phyloP scores from a whole-genome alignment of 495 filamentous ascomycete species.

The Penicillium mononematosum region DNA sequence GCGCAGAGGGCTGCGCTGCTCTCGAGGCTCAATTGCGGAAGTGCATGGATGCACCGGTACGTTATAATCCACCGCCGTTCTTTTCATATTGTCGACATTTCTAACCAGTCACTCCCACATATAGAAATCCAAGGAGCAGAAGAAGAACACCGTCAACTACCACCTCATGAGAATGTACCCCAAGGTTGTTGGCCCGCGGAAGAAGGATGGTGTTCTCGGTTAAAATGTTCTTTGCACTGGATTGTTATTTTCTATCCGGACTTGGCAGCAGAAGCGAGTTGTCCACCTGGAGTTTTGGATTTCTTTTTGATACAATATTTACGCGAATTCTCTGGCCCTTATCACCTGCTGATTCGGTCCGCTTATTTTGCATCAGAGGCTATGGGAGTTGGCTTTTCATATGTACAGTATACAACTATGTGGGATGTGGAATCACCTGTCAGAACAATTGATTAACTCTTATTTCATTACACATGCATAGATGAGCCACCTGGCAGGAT shows the following conservation, averaged over 20 bases:
- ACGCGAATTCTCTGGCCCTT: not conserved
- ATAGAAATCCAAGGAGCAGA: slow-evolving; percentile 63
- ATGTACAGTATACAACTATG: slow-evolving; percentile 32
- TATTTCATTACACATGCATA: slow-evolving; percentile 4
- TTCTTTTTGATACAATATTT: slow-evolving; percentile 17
- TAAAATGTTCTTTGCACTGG: slow-evolving; percentile 25
- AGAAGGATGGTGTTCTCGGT: slow-evolving; percentile 57
- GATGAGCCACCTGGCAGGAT: too few relatives aligned
- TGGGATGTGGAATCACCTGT: slow-evolving; percentile 17
- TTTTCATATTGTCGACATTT: not conserved
- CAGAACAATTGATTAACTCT: slow-evolving; percentile 26
- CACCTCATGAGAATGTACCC: slow-evolving; percentile 85
- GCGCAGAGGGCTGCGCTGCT: slow-evolving; percentile 67
- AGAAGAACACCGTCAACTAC: slow-evolving; percentile 92
- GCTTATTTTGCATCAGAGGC: slow-evolving; percentile 11
- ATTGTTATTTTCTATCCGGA: not conserved
- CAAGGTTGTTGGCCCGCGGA: slow-evolving; percentile 68
- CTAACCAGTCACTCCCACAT: slow-evolving; percentile 17
- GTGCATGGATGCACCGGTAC: slow-evolving; percentile 91
- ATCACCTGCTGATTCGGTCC: not conserved
- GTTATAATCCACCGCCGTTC: slow-evolving; percentile 10
- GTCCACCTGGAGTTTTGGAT: slow-evolving; percentile 28
- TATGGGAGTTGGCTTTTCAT: slow-evolving; percentile 22
- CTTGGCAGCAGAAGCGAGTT: slow-evolving; percentile 12
- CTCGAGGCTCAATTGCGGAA: slow-evolving; percentile 77